Evolutionary conservation across 2,329 filamentous ascomycete genomes (phyloP).

Genomic region (Ceratocystis diversiconidia): DNA sequence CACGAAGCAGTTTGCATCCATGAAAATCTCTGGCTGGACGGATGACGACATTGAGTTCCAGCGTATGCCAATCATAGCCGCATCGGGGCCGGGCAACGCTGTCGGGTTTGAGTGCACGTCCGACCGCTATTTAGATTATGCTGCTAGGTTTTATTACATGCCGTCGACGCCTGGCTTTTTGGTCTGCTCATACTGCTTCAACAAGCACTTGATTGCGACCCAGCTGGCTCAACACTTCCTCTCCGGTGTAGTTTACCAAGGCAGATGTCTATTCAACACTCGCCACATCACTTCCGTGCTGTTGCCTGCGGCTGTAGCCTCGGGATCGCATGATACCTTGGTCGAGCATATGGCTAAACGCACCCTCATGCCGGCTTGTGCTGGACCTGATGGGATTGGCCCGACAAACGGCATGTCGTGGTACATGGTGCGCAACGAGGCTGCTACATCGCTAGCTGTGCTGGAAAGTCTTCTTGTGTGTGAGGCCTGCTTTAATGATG

Average conservation of each 20-base stretch:
- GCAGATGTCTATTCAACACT: conserved; percentile 10
- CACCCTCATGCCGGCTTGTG: conserved; percentile 23
- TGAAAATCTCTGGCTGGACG: conserved; percentile 5
- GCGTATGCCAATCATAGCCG: not conserved
- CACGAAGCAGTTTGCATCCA: not conserved
- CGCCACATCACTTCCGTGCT: not conserved
- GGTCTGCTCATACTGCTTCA: conserved; percentile 31
- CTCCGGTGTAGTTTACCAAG: not conserved
- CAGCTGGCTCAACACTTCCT: conserved; percentile 24
- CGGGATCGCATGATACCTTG: conserved; percentile 18
- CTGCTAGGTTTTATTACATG: conserved; percentile 25
- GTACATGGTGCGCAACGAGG: conserved; percentile 21
- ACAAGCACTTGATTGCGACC: conserved; percentile 26
- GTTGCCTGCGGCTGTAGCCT: not conserved
- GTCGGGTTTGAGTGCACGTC: conserved; percentile 10
- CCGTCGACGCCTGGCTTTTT: conserved; percentile 23
- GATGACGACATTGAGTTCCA: not conserved
- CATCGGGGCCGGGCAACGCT: conserved; percentile 3
- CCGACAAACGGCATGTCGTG: conserved; percentile 24
- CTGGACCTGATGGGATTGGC: conserved; percentile 20
- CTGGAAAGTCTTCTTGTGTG: conserved; percentile 27
- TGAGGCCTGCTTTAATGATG: conserved; percentile 28
- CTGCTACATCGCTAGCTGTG: conserved; percentile 16
- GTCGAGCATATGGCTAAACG: conserved; percentile 24
- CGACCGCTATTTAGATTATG: conserved; percentile 21